Base-by-base conservation (phyloP, 2,329 filamentous ascomycete species). In the Ascochyta lentis region DNA sequence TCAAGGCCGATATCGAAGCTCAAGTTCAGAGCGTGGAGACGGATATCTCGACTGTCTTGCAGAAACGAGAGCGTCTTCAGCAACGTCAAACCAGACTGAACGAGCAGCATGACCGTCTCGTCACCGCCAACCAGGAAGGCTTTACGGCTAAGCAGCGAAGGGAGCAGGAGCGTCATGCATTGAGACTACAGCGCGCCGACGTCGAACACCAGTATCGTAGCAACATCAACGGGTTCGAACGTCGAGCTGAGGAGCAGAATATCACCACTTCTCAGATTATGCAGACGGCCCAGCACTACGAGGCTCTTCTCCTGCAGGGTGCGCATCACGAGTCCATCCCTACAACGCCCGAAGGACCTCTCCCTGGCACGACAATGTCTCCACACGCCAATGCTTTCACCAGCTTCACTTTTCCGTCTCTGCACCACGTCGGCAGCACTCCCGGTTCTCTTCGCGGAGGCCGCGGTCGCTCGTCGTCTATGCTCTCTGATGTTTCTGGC, bases 1-100 rank as follows among this genome's bases (percentile, higher is more conserved):
- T 82, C 77, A 90, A 89, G 73, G 75, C 81, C 49, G 79, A 83
- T 37, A 79, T 87, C 39, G 88, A 91, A 59, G 83, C 82, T 61
- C 84, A 89, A 53, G 77, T 89, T 59, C 84, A 86, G 65, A 78
- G 80, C 26, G 81, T 89, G 48, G 84, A 87, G 64, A 82, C 86
- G 42, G 89, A 92, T 54, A 83, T 88, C 66, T 78, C 80, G 19
- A 82, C 82, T 59, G 78, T 88, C 27, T 83, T 87, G 67, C 84
- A 86, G 53, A 90, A 90, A 73, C 84, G 85, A 45, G 90, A 91
- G 77, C 90, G 90, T 76, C 86, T 91, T 38, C 84, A 86, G 51
- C 82, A 84, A 24, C 87, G 90, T 46, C 88, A 90, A 65, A 82
- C 83, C 69, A 91, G 91, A 78, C 85, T 91, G 23, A 86, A 89